A percentile compares a stretch with the other conserved stretches of the same genome.
phyloP scores from a whole-genome alignment of 148 eudicot genomes.

The Spergularia bocconei region DNA sequence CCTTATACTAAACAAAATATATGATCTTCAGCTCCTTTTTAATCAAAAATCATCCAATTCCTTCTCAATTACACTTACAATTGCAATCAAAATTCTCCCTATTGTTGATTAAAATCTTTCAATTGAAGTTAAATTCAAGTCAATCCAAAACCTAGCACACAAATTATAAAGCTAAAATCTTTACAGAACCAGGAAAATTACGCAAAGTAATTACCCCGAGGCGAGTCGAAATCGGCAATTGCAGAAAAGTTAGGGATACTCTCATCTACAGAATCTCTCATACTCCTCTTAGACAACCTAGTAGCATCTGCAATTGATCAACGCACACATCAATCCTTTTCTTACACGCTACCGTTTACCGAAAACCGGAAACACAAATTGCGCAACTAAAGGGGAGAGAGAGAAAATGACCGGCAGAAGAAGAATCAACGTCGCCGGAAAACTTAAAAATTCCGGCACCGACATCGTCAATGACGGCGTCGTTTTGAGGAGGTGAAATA shows the following conservation, averaged over 20 bases:
- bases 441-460: conserved; percentile 30
- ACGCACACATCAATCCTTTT: neutral
- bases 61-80: neutral
- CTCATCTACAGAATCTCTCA: neutral
- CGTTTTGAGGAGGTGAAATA: neutral
- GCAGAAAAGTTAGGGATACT: neutral
- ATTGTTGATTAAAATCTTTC: neutral
- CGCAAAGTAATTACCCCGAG: neutral
- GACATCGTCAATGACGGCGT: neutral
- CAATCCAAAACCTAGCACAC: neutral
- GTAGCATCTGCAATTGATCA: conserved; percentile 16
- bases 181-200: no score
- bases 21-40: neutral
- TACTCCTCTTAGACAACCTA: neutral
- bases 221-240: neutral
- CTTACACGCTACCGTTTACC: neutral
- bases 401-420: conserved; percentile 19
- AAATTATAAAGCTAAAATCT: no score
- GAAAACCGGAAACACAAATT: no score
- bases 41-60: neutral
- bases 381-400: neutral
- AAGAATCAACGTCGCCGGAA: conserved; percentile 52
- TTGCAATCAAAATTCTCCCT: neutral
- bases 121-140: neutral
- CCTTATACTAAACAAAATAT: neutral